These are phyloP conservation scores for Penicillium palitans DNA, from an alignment of 2,329 filamentous ascomycete species.

Conservation along the genomic window DNA sequence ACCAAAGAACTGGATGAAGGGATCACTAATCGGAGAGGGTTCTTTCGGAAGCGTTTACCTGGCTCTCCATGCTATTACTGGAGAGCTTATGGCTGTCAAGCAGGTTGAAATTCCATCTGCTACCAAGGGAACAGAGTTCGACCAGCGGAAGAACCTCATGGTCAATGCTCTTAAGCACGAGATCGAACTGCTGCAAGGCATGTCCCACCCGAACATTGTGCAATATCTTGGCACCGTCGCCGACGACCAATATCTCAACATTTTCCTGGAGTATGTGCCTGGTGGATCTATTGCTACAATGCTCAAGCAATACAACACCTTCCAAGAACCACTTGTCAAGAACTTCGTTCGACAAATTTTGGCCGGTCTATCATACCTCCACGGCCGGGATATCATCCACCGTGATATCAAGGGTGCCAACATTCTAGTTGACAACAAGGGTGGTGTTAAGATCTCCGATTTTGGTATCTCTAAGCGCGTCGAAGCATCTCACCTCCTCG, in stretches of 20 bases:
- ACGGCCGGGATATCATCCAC: slow-evolving; percentile 94
- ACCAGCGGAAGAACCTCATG: slow-evolving; percentile 95
- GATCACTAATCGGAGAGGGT: slow-evolving; percentile 91
- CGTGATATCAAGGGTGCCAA: slow-evolving; percentile 99
- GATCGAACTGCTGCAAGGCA: slow-evolving; percentile 87
- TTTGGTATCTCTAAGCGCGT: slow-evolving; percentile 99
- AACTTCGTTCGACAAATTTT: slow-evolving; percentile 97
- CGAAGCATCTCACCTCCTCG: slow-evolving; percentile 81
- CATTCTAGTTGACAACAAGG: slow-evolving; percentile 98
- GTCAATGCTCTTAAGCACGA: slow-evolving; percentile 95
- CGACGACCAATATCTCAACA: slow-evolving; percentile 89
- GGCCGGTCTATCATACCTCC: slow-evolving; percentile 86
- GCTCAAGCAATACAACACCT: slow-evolving; percentile 96
- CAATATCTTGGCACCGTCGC: slow-evolving; percentile 96
- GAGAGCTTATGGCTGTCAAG: slow-evolving; percentile 96
- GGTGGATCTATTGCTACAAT: slow-evolving; percentile 97
- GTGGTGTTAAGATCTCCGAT: slow-evolving; percentile 98
- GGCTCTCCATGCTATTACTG: slow-evolving; percentile 90
- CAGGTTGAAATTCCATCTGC: slow-evolving; percentile 90
- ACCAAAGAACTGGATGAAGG: slow-evolving; percentile 99
- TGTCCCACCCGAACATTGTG: slow-evolving; percentile 96
- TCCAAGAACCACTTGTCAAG: slow-evolving; percentile 88
- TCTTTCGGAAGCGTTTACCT: slow-evolving; percentile 96
- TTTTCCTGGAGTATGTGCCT: slow-evolving; percentile 99
- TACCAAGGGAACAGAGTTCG: slow-evolving; percentile 72